Base-by-base conservation (phyloP, 2,329 filamentous ascomycete species). In the Chrysoporthe austroafricana region DNA sequence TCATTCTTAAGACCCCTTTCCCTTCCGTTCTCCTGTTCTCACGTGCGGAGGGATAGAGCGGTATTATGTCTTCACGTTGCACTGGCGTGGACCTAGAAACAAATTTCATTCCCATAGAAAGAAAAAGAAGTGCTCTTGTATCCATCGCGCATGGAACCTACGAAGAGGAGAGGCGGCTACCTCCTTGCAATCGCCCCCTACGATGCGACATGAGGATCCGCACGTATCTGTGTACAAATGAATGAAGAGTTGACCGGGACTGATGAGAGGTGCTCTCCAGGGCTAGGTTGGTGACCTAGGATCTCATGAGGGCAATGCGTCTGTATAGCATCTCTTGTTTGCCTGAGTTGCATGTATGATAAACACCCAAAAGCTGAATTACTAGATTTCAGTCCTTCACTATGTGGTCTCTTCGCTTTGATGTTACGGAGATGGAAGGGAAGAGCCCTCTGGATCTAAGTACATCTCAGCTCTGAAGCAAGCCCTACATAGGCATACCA, bases 321-420 rank as follows among this genome's bases (percentile, higher is more conserved):
- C 18, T 60, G 57, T 36, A 32, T 57, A 46, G 66, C 62, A 64
- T 62, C 5, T 7, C 9, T 36, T 44, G 56, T 68, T 62, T 65
- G 39, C 62, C 42, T 65, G 46, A 36, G 57, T 58, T 63, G 48
- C 62, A 46, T 68, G 66, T 68, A 68, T 65, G 58, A 65, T 68
- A 62, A 56, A 65, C 66, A 54, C 63, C 52, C 42, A 62, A 65
- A 68, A 68, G 62, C 63, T 56, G 66, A 62, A 68, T 67, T 65
- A 42, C 62, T 65, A 65, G 62, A 68, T 65, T 62, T 65, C 42
- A 5, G 18, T 13, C 32, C n/a, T 36, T 64, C 44, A 46, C 14
- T 18, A 34, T 11, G 48, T 60, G 43, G 14, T 54, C 44, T 3
- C 32, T 36, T 32, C 13, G 36, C 36, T 39, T 39, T 39, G 36